Base-by-base conservation (phyloP, 1,139 yeast genomes). In the Suhomyces guaymorum region DNA sequence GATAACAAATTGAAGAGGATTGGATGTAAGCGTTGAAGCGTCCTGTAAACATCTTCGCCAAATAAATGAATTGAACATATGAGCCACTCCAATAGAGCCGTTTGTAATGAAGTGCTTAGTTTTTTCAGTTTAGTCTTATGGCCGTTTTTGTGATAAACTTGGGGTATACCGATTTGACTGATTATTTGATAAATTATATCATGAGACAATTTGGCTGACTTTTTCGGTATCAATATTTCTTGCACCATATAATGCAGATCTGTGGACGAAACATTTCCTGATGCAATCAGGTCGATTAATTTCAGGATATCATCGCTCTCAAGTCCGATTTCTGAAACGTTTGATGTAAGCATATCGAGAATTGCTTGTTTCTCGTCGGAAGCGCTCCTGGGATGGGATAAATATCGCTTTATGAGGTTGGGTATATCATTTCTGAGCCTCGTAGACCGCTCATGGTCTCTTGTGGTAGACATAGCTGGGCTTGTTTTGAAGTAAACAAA, bases 1-100 rank as follows among this genome's bases (percentile, higher is more conserved):
- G 69, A 65, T 42, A 78, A 57, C 25, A 63, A 56, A 18, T 68
- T 64, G 43, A 73, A 60, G 36, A 75, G 54, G 10, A 69, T 38
- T 0, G 71, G 63, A 6, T 54, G 40, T 27, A 58, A 36, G 8
- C 46, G 40, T 12, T 44, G 43, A 20, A 61, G 41, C 3, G 37
- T 36, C 2, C 30, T 35, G 28, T 46, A 53, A 1, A 49, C 51
- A 2, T 36, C 35, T 1, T 31, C 24, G 1, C 61, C 65, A 43
- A 64, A 63, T 7, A 51, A 44, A 32, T 62, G 67, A 9, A 64
- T 39, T 2, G 48, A 46, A 11, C 57, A 47, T 2, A 62, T 28
- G 7, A 63, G 43, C 73, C 73, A 67, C 21, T 57, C 59, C 5
- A 66, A 49, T 2, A 66, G 38, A 15, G 38, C 37, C 4, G 42